Evolutionary conservation across 257 asterid species (phyloP).

Genomic region (Przewalskia tangutica): DNA sequence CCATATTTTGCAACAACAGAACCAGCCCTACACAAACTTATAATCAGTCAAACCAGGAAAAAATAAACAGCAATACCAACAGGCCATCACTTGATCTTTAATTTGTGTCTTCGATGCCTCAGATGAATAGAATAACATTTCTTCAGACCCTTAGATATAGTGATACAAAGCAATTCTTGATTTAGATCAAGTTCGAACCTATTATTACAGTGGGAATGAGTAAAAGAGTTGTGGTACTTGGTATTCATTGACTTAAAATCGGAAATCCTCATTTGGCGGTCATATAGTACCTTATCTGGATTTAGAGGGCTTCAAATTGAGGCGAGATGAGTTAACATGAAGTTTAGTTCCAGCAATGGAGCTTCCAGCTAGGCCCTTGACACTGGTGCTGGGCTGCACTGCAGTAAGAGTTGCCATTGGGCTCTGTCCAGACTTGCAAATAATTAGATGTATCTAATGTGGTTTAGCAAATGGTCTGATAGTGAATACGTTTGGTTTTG

Average conservation of each 20-base stretch:
- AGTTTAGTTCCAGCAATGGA: conserved; percentile 73
- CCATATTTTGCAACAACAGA: conserved; percentile 90
- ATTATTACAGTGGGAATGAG: too few relatives aligned
- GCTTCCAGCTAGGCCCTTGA: conserved; percentile 86
- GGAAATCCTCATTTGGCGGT: not conserved
- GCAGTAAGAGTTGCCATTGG: conserved; percentile 54
- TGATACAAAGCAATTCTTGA: not conserved
- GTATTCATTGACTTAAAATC: not conserved
- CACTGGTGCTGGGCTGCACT: conserved; percentile 41
- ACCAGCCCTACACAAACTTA: conserved; percentile 36
- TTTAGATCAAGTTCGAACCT: not conserved
- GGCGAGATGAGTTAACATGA: conserved; percentile 47
- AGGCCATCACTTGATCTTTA: not conserved
- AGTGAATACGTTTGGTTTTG: not conserved
- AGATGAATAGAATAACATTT: not conserved
- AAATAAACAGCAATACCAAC: not conserved
- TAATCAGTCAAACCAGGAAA: not conserved
- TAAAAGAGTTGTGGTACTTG: not conserved
- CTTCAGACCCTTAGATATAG: not conserved
- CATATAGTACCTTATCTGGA: conserved; percentile 25
- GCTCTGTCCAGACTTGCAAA: conserved; percentile 9
- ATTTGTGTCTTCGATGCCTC: not conserved
- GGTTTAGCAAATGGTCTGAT: conserved; percentile 8
- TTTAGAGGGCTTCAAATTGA: conserved; percentile 43
- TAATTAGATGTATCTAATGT: conserved; percentile 2